phyloP scores from a whole-genome alignment of 225 moss, liverwort and hornwort genomes.

The Lunularia cruciata region DNA sequence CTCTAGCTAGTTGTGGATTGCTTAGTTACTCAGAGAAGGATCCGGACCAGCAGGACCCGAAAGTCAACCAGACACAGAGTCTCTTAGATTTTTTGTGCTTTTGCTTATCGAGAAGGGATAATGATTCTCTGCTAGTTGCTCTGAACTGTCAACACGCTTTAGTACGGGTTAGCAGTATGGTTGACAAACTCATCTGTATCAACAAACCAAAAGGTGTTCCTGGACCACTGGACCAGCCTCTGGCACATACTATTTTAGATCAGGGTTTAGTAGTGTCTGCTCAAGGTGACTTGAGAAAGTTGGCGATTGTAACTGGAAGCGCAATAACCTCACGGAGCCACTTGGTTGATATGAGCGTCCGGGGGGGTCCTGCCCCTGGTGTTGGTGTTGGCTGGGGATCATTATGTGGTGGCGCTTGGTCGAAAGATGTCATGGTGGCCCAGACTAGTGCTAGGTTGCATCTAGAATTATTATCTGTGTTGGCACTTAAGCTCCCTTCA shows the following conservation, averaged over 20 bases:
- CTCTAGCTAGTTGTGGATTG: slow-evolving; percentile 62
- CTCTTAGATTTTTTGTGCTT: slow-evolving; percentile 53
- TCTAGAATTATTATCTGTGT: slow-evolving; percentile 46
- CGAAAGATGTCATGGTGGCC: slow-evolving; percentile 58
- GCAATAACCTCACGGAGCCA: slow-evolving; percentile 44
- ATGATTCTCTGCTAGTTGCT: slow-evolving; percentile 61
- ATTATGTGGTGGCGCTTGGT: slow-evolving; percentile 73
- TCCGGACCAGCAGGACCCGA: no score
- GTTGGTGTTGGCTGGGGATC: slow-evolving; percentile 88
- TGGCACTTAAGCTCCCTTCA: slow-evolving; percentile 8
- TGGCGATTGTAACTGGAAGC: slow-evolving; percentile 48
- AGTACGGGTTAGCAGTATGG: slow-evolving; percentile 53
- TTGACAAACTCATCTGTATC: slow-evolving; percentile 64
- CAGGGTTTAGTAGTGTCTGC: slow-evolving; percentile 60
- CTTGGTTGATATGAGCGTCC: slow-evolving; percentile 53
- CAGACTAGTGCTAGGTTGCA: slow-evolving; percentile 68
- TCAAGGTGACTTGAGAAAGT: slow-evolving; percentile 42
- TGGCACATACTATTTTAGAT: slow-evolving; percentile 50
- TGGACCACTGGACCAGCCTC: slow-evolving; percentile 38
- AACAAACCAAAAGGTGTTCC: slow-evolving; percentile 45
- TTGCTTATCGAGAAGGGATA: slow-evolving; percentile 44
- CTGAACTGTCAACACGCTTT: slow-evolving; percentile 63
- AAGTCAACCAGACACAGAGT: no score
- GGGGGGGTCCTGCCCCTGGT: slow-evolving; percentile 96
- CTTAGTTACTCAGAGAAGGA: slow-evolving; percentile 31